These are phyloP conservation scores for Chlorella sp. DNA, from an alignment of 139 green algal species.

Conservation along the genomic window DNA sequence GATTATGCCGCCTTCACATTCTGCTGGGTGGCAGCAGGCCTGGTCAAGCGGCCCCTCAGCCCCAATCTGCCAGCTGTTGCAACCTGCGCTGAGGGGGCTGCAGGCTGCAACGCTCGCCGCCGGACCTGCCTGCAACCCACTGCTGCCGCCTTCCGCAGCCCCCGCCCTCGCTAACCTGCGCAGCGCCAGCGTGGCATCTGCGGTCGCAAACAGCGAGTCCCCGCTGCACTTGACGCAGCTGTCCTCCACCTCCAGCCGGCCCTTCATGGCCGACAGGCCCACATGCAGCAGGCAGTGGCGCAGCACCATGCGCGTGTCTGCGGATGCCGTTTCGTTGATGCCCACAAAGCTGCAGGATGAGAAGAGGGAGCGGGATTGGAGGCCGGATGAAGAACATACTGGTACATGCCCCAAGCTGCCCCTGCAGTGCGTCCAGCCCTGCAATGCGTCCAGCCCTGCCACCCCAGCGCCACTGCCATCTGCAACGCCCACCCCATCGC, in stretches of 20 bases:
- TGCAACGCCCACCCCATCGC: too few relatives aligned
- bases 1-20: too few relatives aligned
- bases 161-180: neutral
- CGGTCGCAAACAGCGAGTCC: neutral
- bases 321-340: neutral
- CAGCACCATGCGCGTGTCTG: neutral
- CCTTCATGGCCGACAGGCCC: neutral
- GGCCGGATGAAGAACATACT: too few relatives aligned
- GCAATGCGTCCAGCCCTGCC: too few relatives aligned
- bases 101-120: too few relatives aligned
- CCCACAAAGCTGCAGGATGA: neutral
- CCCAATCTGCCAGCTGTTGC: too few relatives aligned
- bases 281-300: constrained; percentile 13
- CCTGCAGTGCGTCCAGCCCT: too few relatives aligned
- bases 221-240: constrained; percentile 1
- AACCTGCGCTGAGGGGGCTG: too few relatives aligned
- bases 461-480: too few relatives aligned
- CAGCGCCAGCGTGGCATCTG: neutral
- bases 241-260: neutral
- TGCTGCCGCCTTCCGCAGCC: neutral
- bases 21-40: too few relatives aligned
- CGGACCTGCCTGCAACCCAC: too few relatives aligned
- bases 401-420: too few relatives aligned
- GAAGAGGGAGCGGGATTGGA: neutral
- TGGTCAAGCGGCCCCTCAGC: neutral